phyloP scores from a whole-genome alignment of 108 stramenopile species.

The Cyclotella cryptica region DNA sequence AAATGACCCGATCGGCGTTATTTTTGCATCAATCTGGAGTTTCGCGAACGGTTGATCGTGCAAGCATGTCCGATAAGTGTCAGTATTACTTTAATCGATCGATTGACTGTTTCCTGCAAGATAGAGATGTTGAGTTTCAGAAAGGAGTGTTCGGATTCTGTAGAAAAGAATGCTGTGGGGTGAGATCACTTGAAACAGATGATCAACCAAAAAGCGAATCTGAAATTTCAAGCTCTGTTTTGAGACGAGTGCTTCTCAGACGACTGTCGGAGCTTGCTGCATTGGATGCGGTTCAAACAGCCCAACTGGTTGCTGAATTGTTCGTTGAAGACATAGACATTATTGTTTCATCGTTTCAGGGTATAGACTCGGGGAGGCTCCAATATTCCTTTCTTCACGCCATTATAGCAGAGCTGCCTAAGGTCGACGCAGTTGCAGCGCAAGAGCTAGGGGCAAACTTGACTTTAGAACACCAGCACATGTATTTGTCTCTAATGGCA shows the following conservation, averaged over 20 bases:
- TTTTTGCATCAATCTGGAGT: conserved; percentile 77
- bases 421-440: conserved; percentile 67
- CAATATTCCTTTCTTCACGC: conserved; percentile 71
- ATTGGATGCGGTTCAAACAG: conserved; percentile 64
- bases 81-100: conserved; percentile 67
- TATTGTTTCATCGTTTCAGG: conserved; percentile 56
- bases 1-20: conserved; percentile 72
- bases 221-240: conserved; percentile 2
- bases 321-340: conserved; percentile 80
- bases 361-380: conserved; percentile 44
- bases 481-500: conserved; percentile 73
- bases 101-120: conserved; percentile 82
- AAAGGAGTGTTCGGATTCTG: conserved; percentile 76
- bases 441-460: conserved; percentile 72
- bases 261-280: conserved; percentile 66
- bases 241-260: conserved; percentile 55
- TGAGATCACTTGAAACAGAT: conserved; percentile 19
- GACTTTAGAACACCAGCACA: conserved; percentile 70
- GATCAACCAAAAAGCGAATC: conserved; percentile 14
- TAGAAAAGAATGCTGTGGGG: conserved; percentile 73
- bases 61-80: conserved; percentile 40
- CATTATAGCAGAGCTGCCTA: conserved; percentile 70
- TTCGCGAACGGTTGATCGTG: conserved; percentile 40
- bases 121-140: conserved; percentile 65
- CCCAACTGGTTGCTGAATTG: conserved; percentile 71